These are phyloP conservation scores for Whalleya microplaca DNA, from an alignment of 2,329 filamentous ascomycete genomes.

Conservation along the genomic window DNA sequence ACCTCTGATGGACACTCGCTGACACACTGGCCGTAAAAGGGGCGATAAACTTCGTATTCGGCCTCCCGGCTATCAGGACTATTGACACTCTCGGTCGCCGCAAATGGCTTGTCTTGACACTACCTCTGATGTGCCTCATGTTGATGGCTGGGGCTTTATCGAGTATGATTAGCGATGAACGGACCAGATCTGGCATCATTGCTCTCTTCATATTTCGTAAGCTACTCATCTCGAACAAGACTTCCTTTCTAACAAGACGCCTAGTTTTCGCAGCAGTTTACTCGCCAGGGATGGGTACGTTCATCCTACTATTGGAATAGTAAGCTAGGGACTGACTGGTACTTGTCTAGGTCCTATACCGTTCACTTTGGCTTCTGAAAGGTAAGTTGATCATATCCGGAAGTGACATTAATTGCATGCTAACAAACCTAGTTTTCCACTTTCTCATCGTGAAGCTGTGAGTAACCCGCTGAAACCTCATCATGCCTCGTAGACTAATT, in stretches of 20 bases:
- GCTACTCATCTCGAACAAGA: not conserved
- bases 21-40: conserved; percentile 30
- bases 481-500: not conserved
- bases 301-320: not conserved
- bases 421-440: conserved; percentile 44
- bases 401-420: not conserved
- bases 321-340: not conserved
- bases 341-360: conserved; percentile 48
- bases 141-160: conserved; percentile 45
- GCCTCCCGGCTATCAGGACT: conserved; percentile 44
- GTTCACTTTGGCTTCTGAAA: conserved; percentile 54
- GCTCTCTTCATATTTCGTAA: conserved; percentile 43
- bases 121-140: conserved; percentile 49
- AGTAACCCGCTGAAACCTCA: not conserved
- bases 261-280: conserved; percentile 47
- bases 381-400: conserved; percentile 16
- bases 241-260: not conserved
- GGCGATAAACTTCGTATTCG: conserved; percentile 47
- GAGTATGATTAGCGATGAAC: conserved; percentile 28
- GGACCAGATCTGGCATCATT: conserved; percentile 35
- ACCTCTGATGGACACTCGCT: not conserved
- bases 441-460: conserved; percentile 51
- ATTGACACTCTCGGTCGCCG: conserved; percentile 47
- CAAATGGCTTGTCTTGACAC: conserved; percentile 47
- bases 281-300: conserved; percentile 41